phyloP scores from a whole-genome alignment of 148 eudicot genomes.

The Camellia granthamiana region DNA sequence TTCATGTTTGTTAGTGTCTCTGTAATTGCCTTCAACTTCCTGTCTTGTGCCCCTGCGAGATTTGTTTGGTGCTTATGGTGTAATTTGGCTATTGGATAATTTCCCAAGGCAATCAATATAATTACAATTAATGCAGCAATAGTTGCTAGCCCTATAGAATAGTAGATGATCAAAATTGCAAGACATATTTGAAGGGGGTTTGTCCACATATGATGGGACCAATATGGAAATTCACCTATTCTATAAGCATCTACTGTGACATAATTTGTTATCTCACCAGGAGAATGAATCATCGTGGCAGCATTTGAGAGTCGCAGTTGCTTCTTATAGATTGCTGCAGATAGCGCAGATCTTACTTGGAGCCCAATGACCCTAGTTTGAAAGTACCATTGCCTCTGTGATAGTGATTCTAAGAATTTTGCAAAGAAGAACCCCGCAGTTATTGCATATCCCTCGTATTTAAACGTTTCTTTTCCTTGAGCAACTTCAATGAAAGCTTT shows the following conservation, averaged over 20 bases:
- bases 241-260: slow-evolving; percentile 1
- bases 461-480: slow-evolving; percentile 43
- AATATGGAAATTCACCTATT: slow-evolving; percentile 7
- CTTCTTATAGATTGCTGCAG: slow-evolving; percentile 47
- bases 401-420: slow-evolving; percentile 42
- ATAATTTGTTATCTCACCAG: slow-evolving; percentile 30
- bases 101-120: neutral
- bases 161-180: neutral
- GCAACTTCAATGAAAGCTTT: slow-evolving; percentile 54
- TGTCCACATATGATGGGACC: slow-evolving; percentile 7
- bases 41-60: slow-evolving; percentile 43
- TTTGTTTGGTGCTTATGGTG: slow-evolving; percentile 35
- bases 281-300: neutral
- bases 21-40: slow-evolving; percentile 35
- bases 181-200: neutral
- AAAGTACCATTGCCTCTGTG: slow-evolving; percentile 50
- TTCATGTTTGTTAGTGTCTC: slow-evolving; percentile 68
- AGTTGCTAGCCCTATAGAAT: slow-evolving; percentile 1
- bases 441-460: slow-evolving; percentile 40
- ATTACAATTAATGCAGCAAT: neutral
- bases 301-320: slow-evolving; percentile 35
- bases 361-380: slow-evolving; percentile 39
- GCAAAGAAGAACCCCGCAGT: slow-evolving; percentile 30
- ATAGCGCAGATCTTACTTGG: slow-evolving; percentile 45
- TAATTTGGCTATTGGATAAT: slow-evolving; percentile 3